phyloP scores from a whole-genome alignment of 31 red algal species.

The Porphyra umbilicalis region DNA sequence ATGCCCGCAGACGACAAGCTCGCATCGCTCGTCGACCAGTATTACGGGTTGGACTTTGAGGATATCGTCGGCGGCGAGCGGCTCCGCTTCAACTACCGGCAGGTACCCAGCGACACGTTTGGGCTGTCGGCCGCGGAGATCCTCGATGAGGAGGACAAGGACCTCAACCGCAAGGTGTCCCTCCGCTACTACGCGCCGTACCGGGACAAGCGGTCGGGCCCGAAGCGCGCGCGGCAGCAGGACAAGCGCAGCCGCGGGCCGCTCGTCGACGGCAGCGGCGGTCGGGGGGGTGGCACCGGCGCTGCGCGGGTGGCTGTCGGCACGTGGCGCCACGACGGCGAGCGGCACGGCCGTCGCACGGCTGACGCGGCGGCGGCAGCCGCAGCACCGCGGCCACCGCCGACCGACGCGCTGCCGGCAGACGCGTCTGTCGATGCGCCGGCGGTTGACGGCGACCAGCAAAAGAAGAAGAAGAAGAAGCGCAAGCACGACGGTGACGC shows the following conservation, averaged over 20 bases:
- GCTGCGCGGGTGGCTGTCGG: not conserved
- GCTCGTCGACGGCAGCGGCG: not conserved
- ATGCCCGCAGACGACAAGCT: slow-evolving; percentile 1
- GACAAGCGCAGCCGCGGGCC: not conserved
- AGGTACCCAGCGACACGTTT: slow-evolving; percentile 54
- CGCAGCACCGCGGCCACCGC: too few species aligned
- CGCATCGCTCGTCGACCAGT: slow-evolving; percentile 65
- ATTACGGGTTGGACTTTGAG: slow-evolving; percentile 79
- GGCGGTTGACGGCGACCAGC: not conserved
- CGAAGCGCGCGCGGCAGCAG: slow-evolving; percentile 32
- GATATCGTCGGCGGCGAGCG: slow-evolving; percentile 60
- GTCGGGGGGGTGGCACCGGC: not conserved
- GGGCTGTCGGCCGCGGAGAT: slow-evolving; percentile 62
- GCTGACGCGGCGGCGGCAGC: too few species aligned
- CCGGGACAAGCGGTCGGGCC: slow-evolving; percentile 21
- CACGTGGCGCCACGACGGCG: too few species aligned
- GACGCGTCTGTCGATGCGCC: too few species aligned
- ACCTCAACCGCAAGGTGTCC: slow-evolving; percentile 67
- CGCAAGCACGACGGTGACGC: not conserved
- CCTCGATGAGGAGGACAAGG: slow-evolving; percentile 67
- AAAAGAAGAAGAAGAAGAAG: not conserved
- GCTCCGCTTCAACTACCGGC: slow-evolving; percentile 76
- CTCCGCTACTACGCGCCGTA: slow-evolving; percentile 72
- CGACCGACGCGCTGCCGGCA: not conserved
- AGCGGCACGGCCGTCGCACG: not conserved